Evolutionary conservation across 768 basidiomycete genomes (phyloP).

Genomic region (Mycena kentingensis): DNA sequence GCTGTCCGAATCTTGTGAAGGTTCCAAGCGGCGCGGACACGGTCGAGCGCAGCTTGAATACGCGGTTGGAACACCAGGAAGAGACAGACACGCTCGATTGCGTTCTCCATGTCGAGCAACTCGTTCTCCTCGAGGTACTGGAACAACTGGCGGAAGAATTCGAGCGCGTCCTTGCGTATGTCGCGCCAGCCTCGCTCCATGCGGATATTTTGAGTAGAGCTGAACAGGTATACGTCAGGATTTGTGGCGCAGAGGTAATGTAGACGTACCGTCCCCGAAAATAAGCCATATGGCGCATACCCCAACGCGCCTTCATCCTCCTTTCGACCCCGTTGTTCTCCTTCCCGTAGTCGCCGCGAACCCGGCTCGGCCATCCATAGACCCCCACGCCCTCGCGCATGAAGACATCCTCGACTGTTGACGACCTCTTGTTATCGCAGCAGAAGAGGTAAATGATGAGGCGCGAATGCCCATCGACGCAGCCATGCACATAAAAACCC

Average conservation of each 20-base stretch:
- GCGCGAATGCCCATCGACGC: conserved; percentile 30
- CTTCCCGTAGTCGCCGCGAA: conserved; percentile 6
- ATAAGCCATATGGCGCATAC: background rate
- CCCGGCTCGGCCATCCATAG: conserved; percentile 13
- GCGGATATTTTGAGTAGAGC: too few species aligned
- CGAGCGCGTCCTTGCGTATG: too few species aligned
- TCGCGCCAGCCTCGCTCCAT: too few species aligned
- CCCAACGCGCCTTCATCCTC: background rate
- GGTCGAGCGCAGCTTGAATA: too few species aligned
- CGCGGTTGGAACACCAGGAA: too few species aligned
- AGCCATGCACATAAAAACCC: conserved; percentile 31
- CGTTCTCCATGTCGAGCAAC: too few species aligned
- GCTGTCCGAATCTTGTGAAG: too few species aligned
- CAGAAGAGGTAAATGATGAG: conserved; percentile 7
- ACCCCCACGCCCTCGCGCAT: background rate
- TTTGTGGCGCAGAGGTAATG: background rate
- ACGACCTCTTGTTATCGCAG: conserved; percentile 6
- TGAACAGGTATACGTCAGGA: too few species aligned
- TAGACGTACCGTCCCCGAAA: background rate
- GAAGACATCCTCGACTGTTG: conserved; percentile 3
- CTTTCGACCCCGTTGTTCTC: conserved; percentile 4
- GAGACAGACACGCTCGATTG: too few species aligned
- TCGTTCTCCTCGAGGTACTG: too few species aligned
- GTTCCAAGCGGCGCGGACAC: too few species aligned
- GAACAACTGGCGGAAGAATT: too few species aligned